These are phyloP conservation scores for Epichloe scottii DNA, from an alignment of 2,329 filamentous ascomycete genomes.

Conservation along the genomic window DNA sequence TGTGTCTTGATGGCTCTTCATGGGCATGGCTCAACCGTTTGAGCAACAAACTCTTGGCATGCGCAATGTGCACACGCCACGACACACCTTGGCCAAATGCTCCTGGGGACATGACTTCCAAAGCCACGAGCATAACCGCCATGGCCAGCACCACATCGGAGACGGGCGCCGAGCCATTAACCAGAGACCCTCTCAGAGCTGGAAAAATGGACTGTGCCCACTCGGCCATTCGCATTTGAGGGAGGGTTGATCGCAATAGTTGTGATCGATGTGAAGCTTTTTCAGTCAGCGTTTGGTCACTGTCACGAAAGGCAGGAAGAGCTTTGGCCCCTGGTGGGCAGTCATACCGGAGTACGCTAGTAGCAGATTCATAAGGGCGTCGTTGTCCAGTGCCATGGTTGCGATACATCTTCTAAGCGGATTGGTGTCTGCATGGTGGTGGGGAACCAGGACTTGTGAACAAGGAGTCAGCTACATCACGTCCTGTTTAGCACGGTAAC, in stretches of 20 bases:
- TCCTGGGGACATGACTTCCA: conserved; percentile 73
- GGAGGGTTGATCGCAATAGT: conserved; percentile 60
- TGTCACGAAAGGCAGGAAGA: neutral
- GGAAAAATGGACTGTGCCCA: conserved; percentile 75
- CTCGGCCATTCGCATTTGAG: conserved; percentile 61
- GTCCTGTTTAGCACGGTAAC: neutral
- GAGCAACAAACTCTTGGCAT: conserved; percentile 64
- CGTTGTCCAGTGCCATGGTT: conserved; percentile 53
- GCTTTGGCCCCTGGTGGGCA: neutral
- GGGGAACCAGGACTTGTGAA: conserved; percentile 30
- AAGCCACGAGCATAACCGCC: conserved; percentile 71
- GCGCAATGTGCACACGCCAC: conserved; percentile 68
- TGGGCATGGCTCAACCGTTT: conserved; percentile 28
- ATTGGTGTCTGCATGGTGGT: conserved; percentile 40
- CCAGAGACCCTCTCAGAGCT: conserved; percentile 53
- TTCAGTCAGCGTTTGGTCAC: no score
- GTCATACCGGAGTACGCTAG: conserved; percentile 57
- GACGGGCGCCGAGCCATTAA: conserved; percentile 47
- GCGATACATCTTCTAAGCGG: conserved; percentile 38
- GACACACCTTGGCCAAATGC: conserved; percentile 70
- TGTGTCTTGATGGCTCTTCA: neutral
- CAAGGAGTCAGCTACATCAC: conserved; percentile 23
- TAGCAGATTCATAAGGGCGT: conserved; percentile 62
- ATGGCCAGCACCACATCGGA: conserved; percentile 66
- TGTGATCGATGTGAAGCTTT: conserved; percentile 65